A percentile compares a stretch with the other conserved stretches of the same genome.
These are phyloP conservation scores for Lachancea waltii DNA, from an alignment of 805 yeast genomes.

Conservation along the genomic window DNA sequence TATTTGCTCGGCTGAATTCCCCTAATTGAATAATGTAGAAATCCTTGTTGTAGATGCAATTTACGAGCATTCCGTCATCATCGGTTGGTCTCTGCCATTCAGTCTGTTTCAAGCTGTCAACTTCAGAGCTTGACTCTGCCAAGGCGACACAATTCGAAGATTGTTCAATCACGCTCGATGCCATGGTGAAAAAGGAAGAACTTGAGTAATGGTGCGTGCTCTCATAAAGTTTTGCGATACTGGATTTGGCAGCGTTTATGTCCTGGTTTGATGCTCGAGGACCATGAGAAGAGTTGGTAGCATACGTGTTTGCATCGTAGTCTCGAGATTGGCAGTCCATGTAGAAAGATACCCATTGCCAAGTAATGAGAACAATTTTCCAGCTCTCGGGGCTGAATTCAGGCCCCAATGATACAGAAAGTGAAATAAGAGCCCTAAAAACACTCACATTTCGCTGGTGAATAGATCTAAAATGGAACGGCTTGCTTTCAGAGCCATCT, in stretches of 20 bases:
- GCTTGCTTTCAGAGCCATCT: neutral
- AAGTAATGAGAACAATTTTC: conserved; percentile 52
- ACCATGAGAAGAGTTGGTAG: conserved; percentile 38
- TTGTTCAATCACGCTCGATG: conserved; percentile 41
- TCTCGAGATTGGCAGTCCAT: conserved; percentile 53
- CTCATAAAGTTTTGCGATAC: conserved; percentile 56
- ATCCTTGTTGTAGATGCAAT: conserved; percentile 49
- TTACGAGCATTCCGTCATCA: conserved; percentile 17
- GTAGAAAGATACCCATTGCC: conserved; percentile 75
- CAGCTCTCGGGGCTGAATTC: conserved; percentile 55
- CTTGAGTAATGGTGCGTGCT: conserved; percentile 52
- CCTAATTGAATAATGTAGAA: conserved; percentile 51
- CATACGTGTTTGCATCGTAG: conserved; percentile 29
- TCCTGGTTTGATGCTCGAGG: conserved; percentile 43
- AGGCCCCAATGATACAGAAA: conserved; percentile 79
- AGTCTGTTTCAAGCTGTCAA: too few relatives aligned
- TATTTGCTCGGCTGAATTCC: conserved; percentile 46
- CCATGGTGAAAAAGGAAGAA: conserved; percentile 43
- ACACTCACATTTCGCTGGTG: conserved; percentile 68
- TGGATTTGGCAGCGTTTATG: conserved; percentile 43
- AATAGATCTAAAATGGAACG: conserved; percentile 38
- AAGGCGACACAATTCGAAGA: conserved; percentile 27
- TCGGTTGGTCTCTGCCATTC: conserved; percentile 20
- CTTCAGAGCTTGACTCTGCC: conserved; percentile 3
- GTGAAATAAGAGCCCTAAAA: conserved; percentile 67